A percentile compares a stretch with the other conserved stretches of the same genome.
Evolutionary conservation across 495 filamentous ascomycete genomes (phyloP).

Genomic region (Xylaria curta): DNA sequence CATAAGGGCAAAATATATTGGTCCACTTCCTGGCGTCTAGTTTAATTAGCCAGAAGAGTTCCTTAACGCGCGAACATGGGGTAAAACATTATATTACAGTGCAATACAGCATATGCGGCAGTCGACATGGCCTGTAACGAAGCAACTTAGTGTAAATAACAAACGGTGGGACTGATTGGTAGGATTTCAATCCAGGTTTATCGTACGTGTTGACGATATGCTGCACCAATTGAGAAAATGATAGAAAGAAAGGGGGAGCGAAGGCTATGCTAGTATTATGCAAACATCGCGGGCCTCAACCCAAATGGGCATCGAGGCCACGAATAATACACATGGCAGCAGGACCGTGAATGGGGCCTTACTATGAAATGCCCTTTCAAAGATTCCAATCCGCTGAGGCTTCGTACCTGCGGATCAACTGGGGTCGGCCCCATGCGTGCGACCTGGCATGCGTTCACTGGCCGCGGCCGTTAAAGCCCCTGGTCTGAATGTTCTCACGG

Average conservation of each 20-base stretch:
- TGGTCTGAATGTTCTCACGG: not conserved
- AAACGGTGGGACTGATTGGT: slow-evolving; percentile 10
- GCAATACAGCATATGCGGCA: not conserved
- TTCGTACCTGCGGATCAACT: slow-evolving; percentile 27
- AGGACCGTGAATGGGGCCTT: not conserved
- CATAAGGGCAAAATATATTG: not conserved
- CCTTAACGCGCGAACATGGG: slow-evolving; percentile 11
- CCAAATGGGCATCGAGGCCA: slow-evolving; percentile 1
- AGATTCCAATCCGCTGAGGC: slow-evolving; percentile 11
- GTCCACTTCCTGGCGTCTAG: slow-evolving; percentile 3
- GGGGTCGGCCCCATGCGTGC: slow-evolving; percentile 11
- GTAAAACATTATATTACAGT: not conserved
- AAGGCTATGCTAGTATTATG: not conserved
- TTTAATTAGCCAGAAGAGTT: slow-evolving; percentile 5
- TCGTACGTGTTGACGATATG: not conserved
- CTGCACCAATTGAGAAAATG: slow-evolving; percentile 2
- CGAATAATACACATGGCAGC: slow-evolving; percentile 4
- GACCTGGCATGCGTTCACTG: slow-evolving; percentile 23
- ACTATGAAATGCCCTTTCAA: not conserved
- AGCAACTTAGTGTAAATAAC: not conserved
- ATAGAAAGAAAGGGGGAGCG: not conserved
- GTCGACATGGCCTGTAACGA: not conserved
- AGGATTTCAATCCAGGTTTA: not conserved
- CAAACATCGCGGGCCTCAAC: not conserved
- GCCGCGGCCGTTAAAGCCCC: slow-evolving; percentile 3